Conservation (phyloP, 225 moss, liverwort and hornwort species). For the Climacium dendroides region DNA sequence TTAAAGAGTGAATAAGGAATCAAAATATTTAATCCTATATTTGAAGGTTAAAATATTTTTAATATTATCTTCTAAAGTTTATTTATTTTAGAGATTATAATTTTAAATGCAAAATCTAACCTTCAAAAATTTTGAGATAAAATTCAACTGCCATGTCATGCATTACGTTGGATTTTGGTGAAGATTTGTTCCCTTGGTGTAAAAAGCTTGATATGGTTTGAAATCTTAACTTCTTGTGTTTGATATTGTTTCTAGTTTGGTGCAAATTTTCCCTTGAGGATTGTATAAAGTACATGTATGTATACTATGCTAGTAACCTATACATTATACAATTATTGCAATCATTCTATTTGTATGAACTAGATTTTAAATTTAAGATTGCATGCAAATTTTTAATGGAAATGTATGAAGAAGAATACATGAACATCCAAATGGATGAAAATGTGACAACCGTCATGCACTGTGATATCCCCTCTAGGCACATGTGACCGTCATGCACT, state of each 20-base stretch:
- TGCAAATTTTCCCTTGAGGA: rapidly evolving
- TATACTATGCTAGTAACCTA: neutral
- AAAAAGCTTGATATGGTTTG: neutral
- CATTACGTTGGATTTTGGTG: neutral
- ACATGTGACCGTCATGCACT: no score
- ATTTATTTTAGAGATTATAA: neutral
- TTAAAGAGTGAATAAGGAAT: rapidly evolving
- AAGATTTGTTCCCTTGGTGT: neutral
- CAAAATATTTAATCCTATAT: neutral
- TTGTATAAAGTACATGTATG: neutral
- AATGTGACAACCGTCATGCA: neutral
- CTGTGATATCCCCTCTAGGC: no score
- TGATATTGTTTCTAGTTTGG: neutral
- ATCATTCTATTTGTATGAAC: neutral
- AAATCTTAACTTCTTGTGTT: neutral
- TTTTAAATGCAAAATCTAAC: neutral
- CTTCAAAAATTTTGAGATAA: neutral
- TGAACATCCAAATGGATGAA: neutral
- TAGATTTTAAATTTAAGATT: neutral
- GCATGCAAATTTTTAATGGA: neutral
- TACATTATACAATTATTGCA: neutral
- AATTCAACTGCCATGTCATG: neutral
- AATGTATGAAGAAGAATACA: neutral
- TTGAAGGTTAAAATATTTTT: neutral
- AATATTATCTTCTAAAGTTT: neutral